Evolutionary conservation across 2,329 filamentous ascomycete species (phyloP), one percentile per base, ranked within the genome.

Genomic region (Colletotrichum gigasporum): DNA sequence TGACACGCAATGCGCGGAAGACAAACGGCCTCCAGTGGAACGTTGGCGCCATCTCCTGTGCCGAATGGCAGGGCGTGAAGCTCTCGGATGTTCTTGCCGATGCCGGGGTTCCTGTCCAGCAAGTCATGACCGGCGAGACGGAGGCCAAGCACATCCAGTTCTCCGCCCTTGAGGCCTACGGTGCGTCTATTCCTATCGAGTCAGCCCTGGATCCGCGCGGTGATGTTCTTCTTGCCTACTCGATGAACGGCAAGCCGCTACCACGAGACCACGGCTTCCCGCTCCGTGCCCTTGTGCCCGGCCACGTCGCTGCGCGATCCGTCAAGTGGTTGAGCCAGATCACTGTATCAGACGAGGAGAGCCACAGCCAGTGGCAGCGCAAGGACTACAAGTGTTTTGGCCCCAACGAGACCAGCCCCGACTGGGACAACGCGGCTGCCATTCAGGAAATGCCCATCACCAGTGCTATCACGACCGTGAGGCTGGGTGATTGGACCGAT

Each of bases 401-500:
- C 0, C 88, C 89, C 3, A 90, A 90, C 70, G 82, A 88, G 72
- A 78, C 78, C 30, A 81, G 82, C 20, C 83, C 87, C 5, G 83
- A 90, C 73, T 91, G 88, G 88, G 85, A 87, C 51, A 78, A 79
- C 22, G 88, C 89, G 7, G 84, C 83, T 10, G 82, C 87, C 2
- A 91, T 91, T 28, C 89, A 91, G 68, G 88, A 91, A 69, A 85
- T 90, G 79, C 87, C 89, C 2, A 83, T 92, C 16, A 90, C 89
- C 28, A 89, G 86, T 62, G 89, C 89, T 51, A 89, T 91, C 56
- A 90, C 88, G 0, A 74, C 73, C 1, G 76, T 83, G 7, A 80
- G 75, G 69, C 73, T 83, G 0, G 80, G 80, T 7, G 74, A 79
- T 4, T 79, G 77, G 75, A 69, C 51, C 2, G 51, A 32, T 12